Conservation (phyloP, 2,329 filamentous ascomycete species). For the Xylaria arbuscula region DNA sequence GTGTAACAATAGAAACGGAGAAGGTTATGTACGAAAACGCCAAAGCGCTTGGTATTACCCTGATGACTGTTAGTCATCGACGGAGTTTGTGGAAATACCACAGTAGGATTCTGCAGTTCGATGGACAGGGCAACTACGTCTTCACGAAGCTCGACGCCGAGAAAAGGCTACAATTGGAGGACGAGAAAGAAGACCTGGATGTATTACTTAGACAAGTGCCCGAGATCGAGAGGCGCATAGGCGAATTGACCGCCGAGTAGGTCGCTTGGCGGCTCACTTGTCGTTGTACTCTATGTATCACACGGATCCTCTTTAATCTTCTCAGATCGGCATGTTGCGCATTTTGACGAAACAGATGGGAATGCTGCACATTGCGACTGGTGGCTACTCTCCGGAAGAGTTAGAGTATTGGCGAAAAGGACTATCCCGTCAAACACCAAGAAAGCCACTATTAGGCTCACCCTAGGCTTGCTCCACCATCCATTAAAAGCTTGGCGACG, state of each 20-base stretch:
- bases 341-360: background rate
- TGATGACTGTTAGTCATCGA: constrained; percentile 96
- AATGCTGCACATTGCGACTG: background rate
- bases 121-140: constrained; percentile 90
- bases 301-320: background rate
- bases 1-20: constrained; percentile 94
- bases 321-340: background rate
- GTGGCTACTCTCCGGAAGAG: too few relatives aligned
- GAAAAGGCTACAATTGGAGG: constrained; percentile 83
- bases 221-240: constrained; percentile 86
- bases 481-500: too few relatives aligned
- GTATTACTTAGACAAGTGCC: constrained; percentile 85
- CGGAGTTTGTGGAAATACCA: constrained; percentile 97
- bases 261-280: background rate
- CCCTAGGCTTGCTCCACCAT: too few relatives aligned
- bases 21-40: constrained; percentile 97
- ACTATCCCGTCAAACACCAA: too few relatives aligned
- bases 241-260: constrained; percentile 72
- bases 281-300: constrained; percentile 17
- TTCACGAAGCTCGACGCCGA: constrained; percentile 94
- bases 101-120: constrained; percentile 92
- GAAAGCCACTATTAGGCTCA: too few relatives aligned
- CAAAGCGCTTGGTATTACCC: constrained; percentile 88
- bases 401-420: too few relatives aligned
- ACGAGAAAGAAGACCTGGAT: constrained; percentile 96